Evolutionary conservation across 139 green algal genomes (phyloP).

Genomic region (Chlamydomonas sphaeroides): DNA sequence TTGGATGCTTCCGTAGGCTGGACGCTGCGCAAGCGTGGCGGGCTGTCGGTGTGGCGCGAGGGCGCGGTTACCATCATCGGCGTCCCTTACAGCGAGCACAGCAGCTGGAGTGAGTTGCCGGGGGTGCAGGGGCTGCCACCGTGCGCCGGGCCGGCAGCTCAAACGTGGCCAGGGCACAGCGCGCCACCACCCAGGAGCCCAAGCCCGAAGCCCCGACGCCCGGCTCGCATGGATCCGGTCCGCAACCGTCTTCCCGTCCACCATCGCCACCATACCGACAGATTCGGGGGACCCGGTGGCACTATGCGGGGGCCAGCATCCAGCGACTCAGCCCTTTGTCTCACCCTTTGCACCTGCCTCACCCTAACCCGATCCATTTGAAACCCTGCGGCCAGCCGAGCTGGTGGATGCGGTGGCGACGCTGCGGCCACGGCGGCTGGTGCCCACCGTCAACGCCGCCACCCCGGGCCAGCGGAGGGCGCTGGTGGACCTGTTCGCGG

Average conservation of each 20-base stretch:
- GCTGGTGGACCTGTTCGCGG: conserved; percentile 69
- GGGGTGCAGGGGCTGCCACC: conserved; percentile 43
- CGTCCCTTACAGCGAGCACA: conserved; percentile 74
- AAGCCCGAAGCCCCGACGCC: no score
- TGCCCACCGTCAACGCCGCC: conserved; percentile 77
- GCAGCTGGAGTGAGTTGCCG: conserved; percentile 39
- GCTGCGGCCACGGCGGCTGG: conserved; percentile 62
- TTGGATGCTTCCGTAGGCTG: conserved; percentile 60
- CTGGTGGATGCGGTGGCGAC: conserved; percentile 22
- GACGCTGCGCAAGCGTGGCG: conserved; percentile 53
- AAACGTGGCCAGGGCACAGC: no score
- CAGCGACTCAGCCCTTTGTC: no score
- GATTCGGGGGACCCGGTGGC: no score
- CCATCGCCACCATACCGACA: no score
- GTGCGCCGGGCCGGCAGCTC: no score
- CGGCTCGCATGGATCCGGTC: no score
- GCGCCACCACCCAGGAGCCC: no score
- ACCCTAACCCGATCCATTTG: no score
- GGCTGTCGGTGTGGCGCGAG: conserved; percentile 46
- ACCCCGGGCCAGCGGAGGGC: conserved; percentile 22
- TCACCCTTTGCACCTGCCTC: no score
- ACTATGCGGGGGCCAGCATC: no score
- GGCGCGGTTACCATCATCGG: conserved; percentile 60
- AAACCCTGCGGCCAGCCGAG: neutral
- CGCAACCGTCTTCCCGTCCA: no score